Evolutionary conservation across 169 alveolate genomes (phyloP), one percentile per base, ranked within the genome.

Genomic region (Eimeria sp.): DNA sequence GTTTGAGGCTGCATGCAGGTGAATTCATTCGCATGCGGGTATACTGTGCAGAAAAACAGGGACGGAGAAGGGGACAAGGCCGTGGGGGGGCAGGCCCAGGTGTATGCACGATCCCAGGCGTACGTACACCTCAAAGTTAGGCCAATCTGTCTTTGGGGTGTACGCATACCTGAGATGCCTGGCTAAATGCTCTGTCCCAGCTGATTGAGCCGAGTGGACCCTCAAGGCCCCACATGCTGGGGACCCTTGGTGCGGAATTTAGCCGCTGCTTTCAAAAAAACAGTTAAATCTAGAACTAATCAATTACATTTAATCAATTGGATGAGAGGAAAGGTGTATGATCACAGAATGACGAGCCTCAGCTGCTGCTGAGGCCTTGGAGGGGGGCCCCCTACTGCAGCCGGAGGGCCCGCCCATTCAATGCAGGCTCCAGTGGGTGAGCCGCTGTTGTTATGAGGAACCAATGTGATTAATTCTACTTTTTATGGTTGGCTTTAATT

Each of bases 1-100:
- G 77, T 68, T 68, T n/a, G 77, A 46, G 77, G 77, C 77, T 68
- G 77, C 77, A 68, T 68, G 77, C 77, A 68, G 77, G 10, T 27
- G 16, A 9, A 10, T 68, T 68, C 77, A 30, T 30, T n/a, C 6
- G 23, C 46, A 27, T 68, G 40, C 6, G 30, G 77, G 49, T 46
- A 4, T 2, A n/a, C 77, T 43, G 40, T 0, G 46, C 46, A 11
- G 49, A 30, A 16, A 64, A 20, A 64, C 37, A 20, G n/a, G 43
- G 46, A 68, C 46, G 0, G 77, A 30, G 46, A 27, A 30, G 77
- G 20, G 6, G 46, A 16, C 23, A 46, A 27, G 46, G 77, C 46
- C 49, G 9, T 43, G 49, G 49, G 49, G 9, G 2, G 49, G 49
- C 49, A 43, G 49, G 49, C 49, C 4, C 49, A 43, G 49, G 49